Percentiles rank a stretch among this genome's conserved stretches.
Conservation (phyloP, 164 flowering plant genomes). For the Tinospora cordifolia region DNA sequence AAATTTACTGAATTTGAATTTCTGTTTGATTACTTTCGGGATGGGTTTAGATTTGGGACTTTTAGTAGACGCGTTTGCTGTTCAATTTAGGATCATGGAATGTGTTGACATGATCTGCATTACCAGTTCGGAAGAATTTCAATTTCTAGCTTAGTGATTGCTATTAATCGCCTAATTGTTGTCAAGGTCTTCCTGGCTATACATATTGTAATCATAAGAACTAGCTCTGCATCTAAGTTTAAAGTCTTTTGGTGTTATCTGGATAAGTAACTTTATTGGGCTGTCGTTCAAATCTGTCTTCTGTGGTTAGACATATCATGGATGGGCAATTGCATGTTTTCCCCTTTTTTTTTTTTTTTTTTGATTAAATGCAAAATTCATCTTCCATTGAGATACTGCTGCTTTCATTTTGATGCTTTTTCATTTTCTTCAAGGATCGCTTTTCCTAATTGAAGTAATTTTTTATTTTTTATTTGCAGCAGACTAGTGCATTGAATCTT, state of each 20-base stretch:
- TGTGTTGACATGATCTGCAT: neutral
- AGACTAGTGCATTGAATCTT: constrained; percentile 8
- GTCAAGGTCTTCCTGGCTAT: neutral
- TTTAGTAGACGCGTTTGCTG: neutral
- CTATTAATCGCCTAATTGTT: neutral
- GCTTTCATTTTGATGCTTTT: neutral
- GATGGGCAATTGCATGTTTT: too few species aligned
- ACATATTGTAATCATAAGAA: neutral
- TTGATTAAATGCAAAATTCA: too few species aligned
- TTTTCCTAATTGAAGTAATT: neutral
- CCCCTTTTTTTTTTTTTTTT: too few species aligned
- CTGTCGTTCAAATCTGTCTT: neutral
- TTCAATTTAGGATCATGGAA: neutral
- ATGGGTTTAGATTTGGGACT: neutral
- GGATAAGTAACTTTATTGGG: neutral
- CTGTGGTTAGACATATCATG: too few species aligned
- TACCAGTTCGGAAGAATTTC: neutral
- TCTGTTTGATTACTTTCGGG: too few species aligned
- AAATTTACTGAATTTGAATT: too few species aligned
- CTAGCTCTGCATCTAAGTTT: neutral
- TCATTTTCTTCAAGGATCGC: neutral
- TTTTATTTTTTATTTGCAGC: constrained; percentile 6
- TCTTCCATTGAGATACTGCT: neutral
- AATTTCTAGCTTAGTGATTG: neutral
- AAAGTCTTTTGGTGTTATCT: neutral